Evolutionary conservation across 352 stramenopile genomes (phyloP).

Genomic region (Globisporangium yorkense): DNA sequence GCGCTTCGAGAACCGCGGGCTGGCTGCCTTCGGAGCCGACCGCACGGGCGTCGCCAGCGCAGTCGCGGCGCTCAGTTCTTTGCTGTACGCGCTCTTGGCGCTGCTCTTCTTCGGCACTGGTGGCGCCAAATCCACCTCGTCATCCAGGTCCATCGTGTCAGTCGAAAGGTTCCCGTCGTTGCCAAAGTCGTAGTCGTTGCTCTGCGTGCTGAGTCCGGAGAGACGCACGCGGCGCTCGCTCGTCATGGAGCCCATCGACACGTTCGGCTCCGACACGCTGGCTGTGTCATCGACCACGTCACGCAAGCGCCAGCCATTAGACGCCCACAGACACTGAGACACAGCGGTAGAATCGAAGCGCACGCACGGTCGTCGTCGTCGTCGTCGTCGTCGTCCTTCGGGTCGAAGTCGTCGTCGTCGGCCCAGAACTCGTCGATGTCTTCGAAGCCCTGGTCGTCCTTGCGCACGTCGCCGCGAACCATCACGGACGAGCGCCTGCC

Average conservation of each 20-base stretch:
- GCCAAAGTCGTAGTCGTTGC: conserved; percentile 23
- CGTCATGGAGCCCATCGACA: conserved; percentile 36
- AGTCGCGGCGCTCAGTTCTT: background rate
- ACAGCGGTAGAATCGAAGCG: background rate
- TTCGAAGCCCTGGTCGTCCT: conserved; percentile 76
- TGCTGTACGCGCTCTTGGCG: background rate
- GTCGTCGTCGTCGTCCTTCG: conserved; percentile 25
- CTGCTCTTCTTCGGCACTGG: background rate
- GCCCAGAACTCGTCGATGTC: conserved; percentile 87
- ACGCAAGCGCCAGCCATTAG: too few species aligned
- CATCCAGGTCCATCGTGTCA: conserved; percentile 18
- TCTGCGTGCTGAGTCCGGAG: conserved; percentile 23
- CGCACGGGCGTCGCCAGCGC: background rate
- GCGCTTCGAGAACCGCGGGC: conserved; percentile 10
- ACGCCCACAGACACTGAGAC: conserved; percentile 4
- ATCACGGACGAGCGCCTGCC: conserved; percentile 45
- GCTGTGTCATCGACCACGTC: conserved; percentile 9
- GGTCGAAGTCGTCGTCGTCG: conserved; percentile 31
- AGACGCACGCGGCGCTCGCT: conserved; percentile 47
- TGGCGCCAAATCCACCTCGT: conserved; percentile 1
- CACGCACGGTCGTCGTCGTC: conserved; percentile 30
- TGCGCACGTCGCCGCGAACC: conserved; percentile 60
- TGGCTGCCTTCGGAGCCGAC: conserved; percentile 9
- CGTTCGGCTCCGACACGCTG: conserved; percentile 37
- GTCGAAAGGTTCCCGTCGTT: conserved; percentile 15